Percentiles rank a stretch among this genome's conserved stretches.
These are phyloP conservation scores for Sarocladium oryzae DNA, from an alignment of 2,329 filamentous ascomycete species.

Conservation along the genomic window DNA sequence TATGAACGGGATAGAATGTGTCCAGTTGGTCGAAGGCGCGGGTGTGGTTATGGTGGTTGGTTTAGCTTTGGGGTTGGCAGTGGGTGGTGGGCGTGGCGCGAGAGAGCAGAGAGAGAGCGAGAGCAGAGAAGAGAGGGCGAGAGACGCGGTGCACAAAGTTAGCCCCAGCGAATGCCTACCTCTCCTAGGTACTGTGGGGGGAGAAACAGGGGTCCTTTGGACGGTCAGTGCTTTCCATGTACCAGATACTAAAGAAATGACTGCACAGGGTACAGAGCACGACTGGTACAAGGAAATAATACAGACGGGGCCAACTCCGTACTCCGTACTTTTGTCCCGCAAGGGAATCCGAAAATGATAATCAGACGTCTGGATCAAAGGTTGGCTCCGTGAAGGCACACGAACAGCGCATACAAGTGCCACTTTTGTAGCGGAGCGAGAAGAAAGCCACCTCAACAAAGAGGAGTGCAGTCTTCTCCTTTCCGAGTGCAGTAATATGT, in stretches of 20 bases:
- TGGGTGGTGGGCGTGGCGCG: neutral
- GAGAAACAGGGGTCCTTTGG: neutral
- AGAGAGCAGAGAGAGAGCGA: neutral
- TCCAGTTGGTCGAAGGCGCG: neutral
- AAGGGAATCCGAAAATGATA: too few species aligned
- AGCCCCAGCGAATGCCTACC: too few species aligned
- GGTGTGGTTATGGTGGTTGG: neutral
- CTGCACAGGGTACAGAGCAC: neutral
- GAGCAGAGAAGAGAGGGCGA: too few species aligned
- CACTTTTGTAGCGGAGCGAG: neutral
- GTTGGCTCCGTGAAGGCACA: neutral
- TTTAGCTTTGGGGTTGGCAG: neutral
- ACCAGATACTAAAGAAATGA: slow-evolving; percentile 1
- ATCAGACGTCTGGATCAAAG: too few species aligned
- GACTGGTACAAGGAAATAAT: too few species aligned
- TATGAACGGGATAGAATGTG: too few species aligned
- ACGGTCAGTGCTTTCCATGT: neutral
- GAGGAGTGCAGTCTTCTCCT: neutral
- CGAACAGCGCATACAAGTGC: neutral
- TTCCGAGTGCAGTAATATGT: too few species aligned
- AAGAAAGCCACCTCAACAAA: neutral
- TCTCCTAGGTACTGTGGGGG: too few species aligned
- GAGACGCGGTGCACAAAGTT: neutral
- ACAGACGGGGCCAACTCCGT: too few species aligned
- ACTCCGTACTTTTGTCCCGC: too few species aligned